These are phyloP conservation scores for Castanospermum australe DNA, from an alignment of 306 rosid species.

Conservation along the genomic window DNA sequence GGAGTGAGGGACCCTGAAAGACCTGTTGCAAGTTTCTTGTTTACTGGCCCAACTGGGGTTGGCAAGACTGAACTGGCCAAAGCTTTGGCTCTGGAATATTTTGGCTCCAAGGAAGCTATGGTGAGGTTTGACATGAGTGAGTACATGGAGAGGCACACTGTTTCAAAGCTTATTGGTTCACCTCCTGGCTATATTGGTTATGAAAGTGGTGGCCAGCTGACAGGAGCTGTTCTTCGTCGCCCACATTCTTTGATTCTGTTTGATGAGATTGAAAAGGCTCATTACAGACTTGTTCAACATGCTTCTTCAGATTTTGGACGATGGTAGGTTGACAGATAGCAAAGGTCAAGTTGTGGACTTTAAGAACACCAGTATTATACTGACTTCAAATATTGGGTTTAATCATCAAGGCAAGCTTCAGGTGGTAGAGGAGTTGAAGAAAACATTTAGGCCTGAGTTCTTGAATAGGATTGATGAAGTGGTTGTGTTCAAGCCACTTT, in stretches of 20 bases:
- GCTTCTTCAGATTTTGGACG: conserved; percentile 71
- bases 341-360: conserved; percentile 65
- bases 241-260: conserved; percentile 60
- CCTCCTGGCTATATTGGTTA: conserved; percentile 62
- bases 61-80: background rate
- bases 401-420: background rate
- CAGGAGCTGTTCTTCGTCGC: conserved; percentile 61
- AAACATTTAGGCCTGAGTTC: conserved; percentile 11
- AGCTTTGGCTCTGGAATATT: conserved; percentile 59
- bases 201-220: conserved; percentile 50
- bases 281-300: conserved; percentile 55
- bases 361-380: conserved; percentile 46
- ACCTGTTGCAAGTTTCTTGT: background rate
- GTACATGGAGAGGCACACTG: conserved; percentile 66
- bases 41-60: conserved; percentile 2
- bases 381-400: background rate
- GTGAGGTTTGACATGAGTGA: conserved; percentile 71
- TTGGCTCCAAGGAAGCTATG: conserved; percentile 67
- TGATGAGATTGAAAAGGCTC: conserved; percentile 70
- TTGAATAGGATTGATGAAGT: conserved; percentile 21
- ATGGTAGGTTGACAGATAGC: conserved; percentile 62
- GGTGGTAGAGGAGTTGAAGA: background rate
- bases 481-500: background rate
- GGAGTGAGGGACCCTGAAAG: background rate
- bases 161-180: conserved; percentile 64